Conservation (phyloP, 2,329 filamentous ascomycete species). For the Hypoxylon sp. region DNA sequence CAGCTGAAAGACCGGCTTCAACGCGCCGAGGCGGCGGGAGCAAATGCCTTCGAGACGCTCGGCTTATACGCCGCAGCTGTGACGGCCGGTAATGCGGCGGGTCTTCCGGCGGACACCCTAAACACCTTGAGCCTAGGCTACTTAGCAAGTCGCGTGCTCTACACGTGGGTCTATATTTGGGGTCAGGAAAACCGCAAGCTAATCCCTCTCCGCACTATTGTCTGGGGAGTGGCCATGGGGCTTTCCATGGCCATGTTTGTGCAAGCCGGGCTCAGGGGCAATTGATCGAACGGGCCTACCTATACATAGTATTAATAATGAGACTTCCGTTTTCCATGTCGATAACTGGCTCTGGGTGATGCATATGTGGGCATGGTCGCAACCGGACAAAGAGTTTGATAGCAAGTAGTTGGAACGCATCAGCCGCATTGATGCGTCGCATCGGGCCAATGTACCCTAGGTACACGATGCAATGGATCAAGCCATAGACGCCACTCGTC, state of each 20-base stretch:
- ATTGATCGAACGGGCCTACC: slow-evolving; percentile 4
- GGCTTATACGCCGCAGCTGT: slow-evolving; percentile 53
- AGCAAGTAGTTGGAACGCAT: neutral
- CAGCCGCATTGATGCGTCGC: neutral
- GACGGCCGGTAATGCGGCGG: slow-evolving; percentile 50
- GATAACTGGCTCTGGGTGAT: neutral
- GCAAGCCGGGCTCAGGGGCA: slow-evolving; percentile 42
- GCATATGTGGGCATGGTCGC: neutral
- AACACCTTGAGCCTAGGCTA: slow-evolving; percentile 48
- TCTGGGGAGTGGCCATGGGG: slow-evolving; percentile 46
- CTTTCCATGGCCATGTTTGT: slow-evolving; percentile 48
- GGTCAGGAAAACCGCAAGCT: slow-evolving; percentile 47
- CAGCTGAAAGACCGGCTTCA: slow-evolving; percentile 46
- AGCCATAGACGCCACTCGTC: neutral
- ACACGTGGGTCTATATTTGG: slow-evolving; percentile 53
- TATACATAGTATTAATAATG: neutral
- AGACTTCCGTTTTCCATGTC: neutral
- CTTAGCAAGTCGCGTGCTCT: slow-evolving; percentile 48
- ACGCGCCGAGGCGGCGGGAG: slow-evolving; percentile 50
- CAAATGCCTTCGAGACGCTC: slow-evolving; percentile 53
- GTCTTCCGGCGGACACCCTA: slow-evolving; percentile 41
- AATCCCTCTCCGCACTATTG: slow-evolving; percentile 40
- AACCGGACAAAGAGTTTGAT: neutral
- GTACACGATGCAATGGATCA: neutral
- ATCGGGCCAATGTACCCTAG: neutral